Evolutionary conservation across 2,329 filamentous ascomycete species (phyloP).

Genomic region (Xylariaceae sp.): DNA sequence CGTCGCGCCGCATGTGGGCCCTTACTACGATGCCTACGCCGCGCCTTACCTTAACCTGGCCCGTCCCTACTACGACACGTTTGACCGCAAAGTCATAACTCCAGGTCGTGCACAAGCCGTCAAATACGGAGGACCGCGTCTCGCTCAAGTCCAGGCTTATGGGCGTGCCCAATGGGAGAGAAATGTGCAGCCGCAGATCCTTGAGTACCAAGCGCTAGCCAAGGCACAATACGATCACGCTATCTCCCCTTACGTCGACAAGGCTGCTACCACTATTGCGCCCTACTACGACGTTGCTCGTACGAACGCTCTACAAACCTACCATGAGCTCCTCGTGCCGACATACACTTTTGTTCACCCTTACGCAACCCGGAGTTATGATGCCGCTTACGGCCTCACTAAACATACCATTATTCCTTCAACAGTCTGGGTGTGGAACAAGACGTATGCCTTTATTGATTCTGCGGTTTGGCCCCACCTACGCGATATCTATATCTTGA

Average conservation of each 20-base stretch:
- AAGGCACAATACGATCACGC: conserved; percentile 64
- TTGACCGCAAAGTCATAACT: conserved; percentile 61
- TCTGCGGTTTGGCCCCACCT: conserved; percentile 77
- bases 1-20: conserved; percentile 70
- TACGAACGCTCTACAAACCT: conserved; percentile 62
- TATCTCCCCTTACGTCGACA: conserved; percentile 70
- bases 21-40: conserved; percentile 82
- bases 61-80: conserved; percentile 67
- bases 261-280: conserved; percentile 50
- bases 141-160: conserved; percentile 63
- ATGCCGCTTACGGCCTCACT: conserved; percentile 61
- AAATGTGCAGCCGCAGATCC: conserved; percentile 69
- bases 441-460: conserved; percentile 66
- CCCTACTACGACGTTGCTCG: conserved; percentile 71
- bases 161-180: conserved; percentile 72
- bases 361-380: conserved; percentile 66
- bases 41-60: conserved; percentile 75
- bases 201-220: conserved; percentile 57
- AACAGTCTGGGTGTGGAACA: conserved; percentile 65
- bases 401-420: conserved; percentile 68
- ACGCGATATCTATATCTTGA: conserved; percentile 76
- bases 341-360: conserved; percentile 71
- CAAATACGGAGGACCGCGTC: conserved; percentile 70
- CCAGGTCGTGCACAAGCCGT: conserved; percentile 65
- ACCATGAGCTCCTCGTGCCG: conserved; percentile 69